Percentiles rank a stretch among this genome's conserved stretches.
Conservation (phyloP, 495 filamentous ascomycete species). For the Xylaria venustula region DNA sequence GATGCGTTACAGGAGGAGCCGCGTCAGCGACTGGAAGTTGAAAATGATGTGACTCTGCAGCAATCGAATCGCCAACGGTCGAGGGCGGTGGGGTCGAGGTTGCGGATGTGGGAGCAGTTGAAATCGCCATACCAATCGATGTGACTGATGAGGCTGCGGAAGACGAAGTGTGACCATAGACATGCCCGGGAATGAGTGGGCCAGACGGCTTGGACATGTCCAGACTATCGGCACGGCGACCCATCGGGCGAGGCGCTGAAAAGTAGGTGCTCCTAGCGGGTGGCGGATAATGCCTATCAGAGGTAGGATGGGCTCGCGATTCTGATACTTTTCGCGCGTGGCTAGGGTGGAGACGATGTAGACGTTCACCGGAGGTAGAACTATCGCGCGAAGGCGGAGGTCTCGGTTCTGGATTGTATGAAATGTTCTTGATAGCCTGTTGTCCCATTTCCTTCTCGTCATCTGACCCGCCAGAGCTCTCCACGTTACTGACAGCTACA, state of each 20-base stretch:
- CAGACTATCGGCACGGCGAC: constrained; percentile 10
- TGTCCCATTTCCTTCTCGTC: constrained; percentile 18
- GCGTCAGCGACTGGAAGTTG: neutral
- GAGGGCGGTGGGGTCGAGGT: neutral
- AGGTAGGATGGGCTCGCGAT: constrained; percentile 2
- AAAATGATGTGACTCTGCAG: neutral
- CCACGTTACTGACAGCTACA: constrained; percentile 12
- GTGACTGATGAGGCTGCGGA: constrained; percentile 19
- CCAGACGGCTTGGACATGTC: constrained; percentile 8
- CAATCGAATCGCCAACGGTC: neutral
- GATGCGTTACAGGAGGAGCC: neutral
- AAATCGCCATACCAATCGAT: constrained; percentile 30
- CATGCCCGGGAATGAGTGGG: neutral
- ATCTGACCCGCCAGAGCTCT: constrained; percentile 15
- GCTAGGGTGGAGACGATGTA: constrained; percentile 15
- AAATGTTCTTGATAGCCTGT: constrained; percentile 8
- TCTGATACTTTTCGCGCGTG: constrained; percentile 19
- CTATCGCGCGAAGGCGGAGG: constrained; percentile 11
- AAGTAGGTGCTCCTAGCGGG: constrained; percentile 27
- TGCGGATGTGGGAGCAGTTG: constrained; percentile 13
- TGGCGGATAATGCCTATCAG: constrained; percentile 27
- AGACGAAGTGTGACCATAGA: constrained; percentile 12
- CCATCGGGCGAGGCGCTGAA: constrained; percentile 22
- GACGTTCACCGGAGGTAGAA: constrained; percentile 9
- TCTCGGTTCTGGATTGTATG: constrained; percentile 5